Base-by-base conservation (phyloP, 2,329 filamentous ascomycete genomes). In the Stemphylium beticola region DNA sequence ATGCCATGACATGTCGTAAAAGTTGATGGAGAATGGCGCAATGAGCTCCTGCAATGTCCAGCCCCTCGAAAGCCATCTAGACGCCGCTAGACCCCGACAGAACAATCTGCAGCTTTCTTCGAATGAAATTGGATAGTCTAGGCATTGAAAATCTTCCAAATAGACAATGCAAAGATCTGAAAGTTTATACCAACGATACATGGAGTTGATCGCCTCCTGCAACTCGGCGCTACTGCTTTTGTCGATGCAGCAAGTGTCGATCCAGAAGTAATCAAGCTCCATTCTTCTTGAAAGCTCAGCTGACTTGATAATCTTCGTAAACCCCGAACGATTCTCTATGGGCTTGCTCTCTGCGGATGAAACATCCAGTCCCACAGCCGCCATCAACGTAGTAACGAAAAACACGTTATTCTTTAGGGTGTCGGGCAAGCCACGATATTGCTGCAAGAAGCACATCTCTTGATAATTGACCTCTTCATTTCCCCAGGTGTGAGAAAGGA, bases 191-290 rank as follows among this genome's bases (percentile, higher is more conserved):
- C 48, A 63, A n/a, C 26, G 24, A 29, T 36, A 61, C 53, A 64
- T 64, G 9, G 56, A 62, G 31, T 61, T 63, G 40, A 64, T 61
- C 6, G 60, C 55, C 41, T 62, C 47, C 18, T 34, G n/a, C 6
- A 60, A 46, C 33, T 64, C 50, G 1, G 57, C 47, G 34, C 45
- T 48, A 24, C 46, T 58, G 8, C 46, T 47, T 34, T 64, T 64
- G 45, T 65, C 53, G 45, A 62, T 65, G 37, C 58, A 60, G 40
- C 56, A 64, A 15, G 45, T 63, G 22, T 63, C 61, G 22, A 61
- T 40, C 59, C 57, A 63, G 6, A 49, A 38, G n/a, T 41, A 15
- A 11, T 31, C 20, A 14, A 41, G 39, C 6, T 24, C 11, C 8
- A 31, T 26, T 12, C 7, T 6, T 18, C 22, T 26, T 24, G n/a